Evolutionary conservation across 352 stramenopile species (phyloP).

Genomic region (Globisporangium recalcitrans): DNA sequence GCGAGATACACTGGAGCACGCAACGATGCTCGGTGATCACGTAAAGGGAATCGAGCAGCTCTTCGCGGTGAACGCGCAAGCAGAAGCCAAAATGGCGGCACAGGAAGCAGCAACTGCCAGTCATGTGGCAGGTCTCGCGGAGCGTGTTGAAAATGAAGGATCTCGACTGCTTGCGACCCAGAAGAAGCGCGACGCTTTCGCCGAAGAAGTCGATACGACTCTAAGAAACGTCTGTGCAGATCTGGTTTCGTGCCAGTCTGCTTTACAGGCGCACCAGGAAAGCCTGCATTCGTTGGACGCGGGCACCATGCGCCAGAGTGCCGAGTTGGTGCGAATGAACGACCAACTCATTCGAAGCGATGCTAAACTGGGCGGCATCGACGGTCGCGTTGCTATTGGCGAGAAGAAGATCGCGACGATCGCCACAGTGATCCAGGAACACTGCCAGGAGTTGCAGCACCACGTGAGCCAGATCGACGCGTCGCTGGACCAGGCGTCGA

Average conservation of each 20-base stretch:
- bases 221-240: conserved; percentile 27
- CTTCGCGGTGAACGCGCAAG: conserved; percentile 20
- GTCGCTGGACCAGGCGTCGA: conserved; percentile 24
- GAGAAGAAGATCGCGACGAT: conserved; percentile 44
- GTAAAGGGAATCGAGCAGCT: conserved; percentile 33
- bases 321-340: conserved; percentile 27
- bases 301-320: conserved; percentile 22
- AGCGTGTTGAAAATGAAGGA: conserved; percentile 23
- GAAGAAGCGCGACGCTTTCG: conserved; percentile 22
- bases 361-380: conserved; percentile 28
- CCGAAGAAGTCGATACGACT: conserved; percentile 24
- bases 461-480: conserved; percentile 23
- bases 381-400: conserved; percentile 29
- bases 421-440: conserved; percentile 30
- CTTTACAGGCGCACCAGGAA: conserved; percentile 29
- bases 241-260: conserved; percentile 23
- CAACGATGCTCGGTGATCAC: conserved; percentile 20
- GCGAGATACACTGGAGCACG: conserved; percentile 17
- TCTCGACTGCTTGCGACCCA: conserved; percentile 17
- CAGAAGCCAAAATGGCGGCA: conserved; percentile 18
- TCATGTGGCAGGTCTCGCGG: conserved; percentile 21
- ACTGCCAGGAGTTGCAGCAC: conserved; percentile 38
- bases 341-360: conserved; percentile 30
- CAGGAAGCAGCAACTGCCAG: conserved; percentile 20
- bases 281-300: conserved; percentile 28